Base-by-base conservation (phyloP, 2,329 filamentous ascomycete species). In the Proliferodiscus dingleyae region DNA sequence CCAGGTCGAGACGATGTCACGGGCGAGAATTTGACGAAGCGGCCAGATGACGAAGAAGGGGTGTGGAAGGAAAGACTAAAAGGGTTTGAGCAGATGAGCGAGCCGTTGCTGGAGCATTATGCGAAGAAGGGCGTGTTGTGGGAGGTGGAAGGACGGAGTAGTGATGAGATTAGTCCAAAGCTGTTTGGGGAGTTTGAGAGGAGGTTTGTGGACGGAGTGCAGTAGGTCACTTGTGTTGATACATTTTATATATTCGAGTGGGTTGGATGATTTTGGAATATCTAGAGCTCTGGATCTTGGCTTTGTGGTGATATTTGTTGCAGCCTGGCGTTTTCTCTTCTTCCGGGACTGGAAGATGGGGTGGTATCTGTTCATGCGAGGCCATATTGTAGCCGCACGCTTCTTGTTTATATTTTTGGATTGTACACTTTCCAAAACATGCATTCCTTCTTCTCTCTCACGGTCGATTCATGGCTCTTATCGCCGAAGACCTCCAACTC, bases 141-240 rank as follows among this genome's bases (percentile, higher is more conserved):
- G 79, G 87, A 88, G 51, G 89, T 96, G 3, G 75, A 88, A 57
- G 93, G 93, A 18, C 80, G 90, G 68, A 91, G 82, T 65, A 95
- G 89, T 62, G 88, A 98, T 62, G 93, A 97, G 69, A 98, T 98
- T 58, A 90, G 78, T 43, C 93, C 93, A n/a, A 83, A 89, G 71
- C 73, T 98, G 22, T 87, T 89, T 61, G 69, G 73, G 7, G 89
- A 95, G 68, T 87, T 98, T 65, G 83, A 87, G 68, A 79, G 72
- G 61, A 77, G 85, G 46, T 97, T 97, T 68, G 73, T 45, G n/a
- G 37, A 49, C 32, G 28, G 40, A 16, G 9, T 33, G 15, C 11
- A 42, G 29, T 42, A 41, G n/a, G 36, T 26, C 15, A 11, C 6
- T 23, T 5, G 13, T 26, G 3, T 4, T 38, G 22, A 15, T 6